A percentile compares a stretch with the other conserved stretches of the same genome.
Conservation (phyloP, 1,139 yeast genomes). For the Taphrina pruni region DNA sequence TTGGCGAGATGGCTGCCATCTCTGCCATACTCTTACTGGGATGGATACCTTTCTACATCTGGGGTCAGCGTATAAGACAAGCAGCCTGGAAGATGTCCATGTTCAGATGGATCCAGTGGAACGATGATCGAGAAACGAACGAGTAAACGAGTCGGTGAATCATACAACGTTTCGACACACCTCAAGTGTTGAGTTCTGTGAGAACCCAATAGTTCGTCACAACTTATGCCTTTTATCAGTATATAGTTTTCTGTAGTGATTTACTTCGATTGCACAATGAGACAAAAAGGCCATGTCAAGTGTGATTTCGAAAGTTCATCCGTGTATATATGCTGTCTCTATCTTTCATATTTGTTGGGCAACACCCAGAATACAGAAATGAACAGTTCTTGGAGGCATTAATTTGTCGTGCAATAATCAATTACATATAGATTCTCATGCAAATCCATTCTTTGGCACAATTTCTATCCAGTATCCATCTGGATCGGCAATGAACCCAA, state of each 20-base stretch:
- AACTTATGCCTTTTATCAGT: not conserved
- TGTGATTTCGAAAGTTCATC: too few species aligned
- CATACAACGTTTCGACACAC: not conserved
- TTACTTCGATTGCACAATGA: too few species aligned
- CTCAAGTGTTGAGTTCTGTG: too few species aligned
- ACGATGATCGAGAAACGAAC: conserved; percentile 4
- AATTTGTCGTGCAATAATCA: too few species aligned
- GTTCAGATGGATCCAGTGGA: conserved; percentile 1
- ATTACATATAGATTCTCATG: not conserved
- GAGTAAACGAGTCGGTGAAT: not conserved
- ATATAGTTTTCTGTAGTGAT: not conserved
- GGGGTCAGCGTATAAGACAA: conserved; percentile 1
- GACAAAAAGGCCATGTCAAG: not conserved
- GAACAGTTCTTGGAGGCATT: too few species aligned
- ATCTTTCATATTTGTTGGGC: too few species aligned
- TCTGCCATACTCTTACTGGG: conserved; percentile 1
- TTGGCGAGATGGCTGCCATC: conserved; percentile 1
- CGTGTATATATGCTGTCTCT: too few species aligned
- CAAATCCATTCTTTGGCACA: conserved; percentile 9
- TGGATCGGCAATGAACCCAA: conserved; percentile 86
- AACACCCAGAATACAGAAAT: too few species aligned
- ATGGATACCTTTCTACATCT: conserved; percentile 14
- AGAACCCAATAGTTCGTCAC: too few species aligned
- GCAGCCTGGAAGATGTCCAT: conserved; percentile 8
- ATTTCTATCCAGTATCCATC: conserved; percentile 62